These are phyloP conservation scores for Cryoendolithus antarcticus DNA, from an alignment of 2,329 filamentous ascomycete genomes.

Conservation along the genomic window DNA sequence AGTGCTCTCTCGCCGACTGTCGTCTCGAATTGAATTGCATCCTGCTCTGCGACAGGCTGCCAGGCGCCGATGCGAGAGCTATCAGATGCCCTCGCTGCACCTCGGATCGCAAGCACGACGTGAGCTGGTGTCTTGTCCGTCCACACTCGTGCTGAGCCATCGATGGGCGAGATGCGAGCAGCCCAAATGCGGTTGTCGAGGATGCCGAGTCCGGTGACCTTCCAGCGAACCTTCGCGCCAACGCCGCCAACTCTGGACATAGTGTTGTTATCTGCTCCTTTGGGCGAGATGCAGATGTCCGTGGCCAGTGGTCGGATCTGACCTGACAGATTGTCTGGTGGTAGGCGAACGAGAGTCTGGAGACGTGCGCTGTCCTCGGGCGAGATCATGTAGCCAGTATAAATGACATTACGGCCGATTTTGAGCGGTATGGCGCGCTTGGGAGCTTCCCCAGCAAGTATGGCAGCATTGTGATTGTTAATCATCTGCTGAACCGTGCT, in stretches of 20 bases:
- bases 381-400: slow-evolving; percentile 79
- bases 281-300: slow-evolving; percentile 78
- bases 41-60: slow-evolving; percentile 60
- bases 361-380: slow-evolving; percentile 60
- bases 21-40: slow-evolving; percentile 66
- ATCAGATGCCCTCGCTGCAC: slow-evolving; percentile 64
- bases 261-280: slow-evolving; percentile 58
- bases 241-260: slow-evolving; percentile 78
- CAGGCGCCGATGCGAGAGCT: slow-evolving; percentile 72
- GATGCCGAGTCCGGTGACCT: slow-evolving; percentile 62
- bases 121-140: slow-evolving; percentile 68
- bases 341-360: slow-evolving; percentile 55
- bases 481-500: slow-evolving; percentile 81
- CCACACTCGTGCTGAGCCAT: slow-evolving; percentile 54
- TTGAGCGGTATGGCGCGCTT: slow-evolving; percentile 41
- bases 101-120: slow-evolving; percentile 70
- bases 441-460: slow-evolving; percentile 35
- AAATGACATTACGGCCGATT: slow-evolving; percentile 80
- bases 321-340: slow-evolving; percentile 47
- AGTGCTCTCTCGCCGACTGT: slow-evolving; percentile 78
- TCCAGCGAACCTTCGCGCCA: slow-evolving; percentile 64
- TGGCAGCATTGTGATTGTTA: slow-evolving; percentile 65
- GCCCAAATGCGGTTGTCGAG: slow-evolving; percentile 82
- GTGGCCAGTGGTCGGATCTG: slow-evolving; percentile 77
- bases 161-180: slow-evolving; percentile 61